Conservation (phyloP, 805 yeast genomes). For the Candida cerambycidarum region DNA sequence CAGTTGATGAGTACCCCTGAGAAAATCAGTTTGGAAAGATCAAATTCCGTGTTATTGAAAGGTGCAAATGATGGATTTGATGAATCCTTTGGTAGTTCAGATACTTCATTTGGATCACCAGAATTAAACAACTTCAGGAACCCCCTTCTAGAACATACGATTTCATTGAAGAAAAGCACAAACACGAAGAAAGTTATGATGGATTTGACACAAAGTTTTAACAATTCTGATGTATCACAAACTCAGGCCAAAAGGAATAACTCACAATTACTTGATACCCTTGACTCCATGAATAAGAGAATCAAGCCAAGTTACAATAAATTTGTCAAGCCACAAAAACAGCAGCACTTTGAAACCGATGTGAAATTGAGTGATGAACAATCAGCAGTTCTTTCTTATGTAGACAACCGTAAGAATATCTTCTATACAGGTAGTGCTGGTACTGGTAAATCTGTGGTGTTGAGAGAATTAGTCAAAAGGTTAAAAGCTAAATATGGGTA, state of each 20-base stretch:
- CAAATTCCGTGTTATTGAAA: conserved; percentile 22
- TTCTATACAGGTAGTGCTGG: conserved; percentile 87
- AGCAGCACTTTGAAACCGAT: background rate
- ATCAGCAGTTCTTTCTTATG: conserved; percentile 45
- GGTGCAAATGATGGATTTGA: conserved; percentile 25
- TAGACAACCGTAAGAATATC: conserved; percentile 51
- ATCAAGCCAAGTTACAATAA: conserved; percentile 6
- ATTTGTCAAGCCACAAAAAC: background rate
- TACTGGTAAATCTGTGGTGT: conserved; percentile 77
- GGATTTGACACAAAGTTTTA: conserved; percentile 4
- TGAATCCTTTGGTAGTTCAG: conserved; percentile 26
- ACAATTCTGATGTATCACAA: background rate
- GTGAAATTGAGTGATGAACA: conserved; percentile 42
- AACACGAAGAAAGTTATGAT: conserved; percentile 2
- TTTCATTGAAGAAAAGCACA: background rate
- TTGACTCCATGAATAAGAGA: conserved; percentile 7
- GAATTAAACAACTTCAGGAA: conserved; percentile 39
- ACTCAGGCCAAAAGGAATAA: conserved; percentile 1
- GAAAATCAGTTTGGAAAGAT: conserved; percentile 13
- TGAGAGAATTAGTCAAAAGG: conserved; percentile 60
- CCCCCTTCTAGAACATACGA: conserved; percentile 21
- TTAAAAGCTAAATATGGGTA: conserved; percentile 44
- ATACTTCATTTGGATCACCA: conserved; percentile 38
- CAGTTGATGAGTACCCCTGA: conserved; percentile 11
- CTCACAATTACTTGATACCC: conserved; percentile 2